Evolutionary conservation across 352 stramenopile genomes (phyloP), one percentile per base, ranked within the genome.

Genomic region (Pythium angustatum): DNA sequence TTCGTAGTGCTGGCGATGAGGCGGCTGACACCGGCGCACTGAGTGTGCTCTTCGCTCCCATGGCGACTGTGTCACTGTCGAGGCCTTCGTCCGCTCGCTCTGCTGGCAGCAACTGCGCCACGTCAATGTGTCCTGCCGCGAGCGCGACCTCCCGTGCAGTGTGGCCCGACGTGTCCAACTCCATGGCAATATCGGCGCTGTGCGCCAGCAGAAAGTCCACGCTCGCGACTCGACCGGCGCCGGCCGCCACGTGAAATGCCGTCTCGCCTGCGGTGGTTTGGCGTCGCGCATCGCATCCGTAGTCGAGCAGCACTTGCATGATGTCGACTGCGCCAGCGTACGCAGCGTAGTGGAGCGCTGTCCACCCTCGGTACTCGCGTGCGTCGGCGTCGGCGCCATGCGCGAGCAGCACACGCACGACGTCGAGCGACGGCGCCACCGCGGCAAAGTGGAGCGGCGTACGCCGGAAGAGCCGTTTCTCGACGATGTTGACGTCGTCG

Each of bases 401-500:
- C 2, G 43, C 61, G 3, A 87, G 50, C 44, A 93, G 72, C 34
- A 80, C 41, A 2, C 58, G 54, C 33, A 90, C 72, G 1, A 72
- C 73, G 26, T 53, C 67, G 1, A 64, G 48, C 1, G 73, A 80
- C 26, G 64, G 72, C 3, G 74, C 71, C 24, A 90, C 64, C 49
- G 79, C 76, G 1, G 81, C 80, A 47, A 93, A 89, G 33, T 91
- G 79, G 45, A 93, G 70, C 50, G 84, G 77, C 12, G 70, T 81
- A 28, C 84, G 81, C 48, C 79, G 83, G 64, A 93, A 93, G 49
- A 89, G 72, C 4, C 81, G 80, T 56, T 74, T 76, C 66, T 93
- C 84, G 33, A 90, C 63, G 14, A 60, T 76, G 43, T 90, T 74
- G 3, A 72, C 75, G 50, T 91, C 73, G 5, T 73, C n/a, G n/a